Conservation (phyloP, 371 early-diverging fungal genomes). For the Smittium mucronatum region DNA sequence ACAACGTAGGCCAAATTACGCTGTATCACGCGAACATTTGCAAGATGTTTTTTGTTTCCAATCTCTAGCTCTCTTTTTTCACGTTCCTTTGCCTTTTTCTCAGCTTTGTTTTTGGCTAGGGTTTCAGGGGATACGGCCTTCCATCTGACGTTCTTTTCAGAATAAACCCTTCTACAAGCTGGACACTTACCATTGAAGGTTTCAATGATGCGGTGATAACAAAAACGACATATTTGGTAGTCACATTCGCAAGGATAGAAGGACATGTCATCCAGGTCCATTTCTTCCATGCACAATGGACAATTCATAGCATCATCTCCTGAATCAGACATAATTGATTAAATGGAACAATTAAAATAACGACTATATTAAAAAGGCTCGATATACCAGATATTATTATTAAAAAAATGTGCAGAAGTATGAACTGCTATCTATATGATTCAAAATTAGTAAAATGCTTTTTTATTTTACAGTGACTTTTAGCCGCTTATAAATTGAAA, state of each 20-base stretch:
- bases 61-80: conserved; percentile 81
- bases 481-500: no score
- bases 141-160: conserved; percentile 79
- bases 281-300: conserved; percentile 95
- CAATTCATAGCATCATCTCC: conserved; percentile 84
- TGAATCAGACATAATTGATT: conserved; percentile 10
- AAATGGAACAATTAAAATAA: no score
- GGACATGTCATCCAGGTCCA: conserved; percentile 83
- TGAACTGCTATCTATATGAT: no score
- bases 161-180: conserved; percentile 73
- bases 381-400: no score
- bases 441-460: no score
- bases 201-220: conserved; percentile 92
- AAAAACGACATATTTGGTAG: conserved; percentile 99
- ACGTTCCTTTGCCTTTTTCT: conserved; percentile 75
- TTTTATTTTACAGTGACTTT: no score
- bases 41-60: conserved; percentile 70
- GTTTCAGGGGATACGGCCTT: conserved; percentile 79
- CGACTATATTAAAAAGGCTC: no score
- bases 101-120: conserved; percentile 47
- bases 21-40: conserved; percentile 85
- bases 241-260: conserved; percentile 95
- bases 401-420: no score
- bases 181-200: conserved; percentile 86
- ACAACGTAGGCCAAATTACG: conserved; percentile 92